These are phyloP conservation scores for Lophium mytilinum DNA, from an alignment of 495 filamentous ascomycete species.

Conservation along the genomic window DNA sequence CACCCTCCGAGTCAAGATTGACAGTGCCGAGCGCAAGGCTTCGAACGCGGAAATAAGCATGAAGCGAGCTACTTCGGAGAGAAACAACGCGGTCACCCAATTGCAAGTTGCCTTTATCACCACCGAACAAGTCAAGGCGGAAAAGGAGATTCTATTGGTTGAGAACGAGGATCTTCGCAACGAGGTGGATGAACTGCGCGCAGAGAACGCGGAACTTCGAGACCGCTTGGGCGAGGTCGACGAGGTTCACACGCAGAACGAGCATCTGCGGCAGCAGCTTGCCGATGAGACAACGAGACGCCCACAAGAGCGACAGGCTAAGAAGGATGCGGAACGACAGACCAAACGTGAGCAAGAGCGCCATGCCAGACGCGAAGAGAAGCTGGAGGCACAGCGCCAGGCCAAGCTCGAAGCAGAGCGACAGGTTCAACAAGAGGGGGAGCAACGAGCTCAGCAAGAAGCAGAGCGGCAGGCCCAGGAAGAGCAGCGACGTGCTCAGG, in stretches of 20 bases:
- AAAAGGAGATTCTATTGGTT: slow-evolving; percentile 26
- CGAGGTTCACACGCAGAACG: slow-evolving; percentile 18
- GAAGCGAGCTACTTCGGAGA: slow-evolving; percentile 53
- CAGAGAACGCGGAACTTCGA: slow-evolving; percentile 27
- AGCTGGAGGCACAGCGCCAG: slow-evolving; percentile 12
- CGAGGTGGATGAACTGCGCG: slow-evolving; percentile 20
- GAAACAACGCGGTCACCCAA: slow-evolving; percentile 57
- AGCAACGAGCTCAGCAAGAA: slow-evolving; percentile 4
- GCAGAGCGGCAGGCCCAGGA: no score
- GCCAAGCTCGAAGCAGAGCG: slow-evolving; percentile 1
- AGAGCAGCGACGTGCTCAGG: neutral
- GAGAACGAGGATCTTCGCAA: slow-evolving; percentile 26
- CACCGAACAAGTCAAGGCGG: slow-evolving; percentile 51
- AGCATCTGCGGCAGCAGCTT: slow-evolving; percentile 10
- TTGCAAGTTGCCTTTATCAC: slow-evolving; percentile 55
- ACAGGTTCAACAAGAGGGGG: neutral
- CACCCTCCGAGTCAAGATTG: slow-evolving; percentile 49
- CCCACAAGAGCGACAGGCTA: slow-evolving; percentile 25
- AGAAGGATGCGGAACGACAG: no score
- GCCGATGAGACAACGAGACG: slow-evolving; percentile 36
- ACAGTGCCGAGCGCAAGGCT: slow-evolving; percentile 50
- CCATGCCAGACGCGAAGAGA: slow-evolving; percentile 10
- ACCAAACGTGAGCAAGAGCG: no score
- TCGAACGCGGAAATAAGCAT: slow-evolving; percentile 52
- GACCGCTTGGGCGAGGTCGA: slow-evolving; percentile 12